Evolutionary conservation across 768 basidiomycete species (phyloP), one percentile per base, ranked within the genome.

Genomic region (Pleurotus ostreatus): DNA sequence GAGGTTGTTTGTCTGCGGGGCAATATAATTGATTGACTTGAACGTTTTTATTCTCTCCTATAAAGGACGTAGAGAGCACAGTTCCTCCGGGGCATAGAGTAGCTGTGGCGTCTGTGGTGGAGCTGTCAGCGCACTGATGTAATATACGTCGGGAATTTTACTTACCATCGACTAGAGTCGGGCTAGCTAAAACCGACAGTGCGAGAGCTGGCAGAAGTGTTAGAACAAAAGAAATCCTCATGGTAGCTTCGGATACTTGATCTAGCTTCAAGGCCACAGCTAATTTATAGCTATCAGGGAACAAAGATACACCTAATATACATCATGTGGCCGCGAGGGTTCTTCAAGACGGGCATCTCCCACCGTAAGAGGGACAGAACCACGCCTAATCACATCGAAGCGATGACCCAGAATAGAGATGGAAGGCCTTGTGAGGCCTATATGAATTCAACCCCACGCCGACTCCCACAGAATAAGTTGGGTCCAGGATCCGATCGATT

Each of bases 1-100:
- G 57, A 46, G 49, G 26, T 44, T 40, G 34, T 1, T 26, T 54
- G 4, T 34, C 8, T 7, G 55, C 56, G 3, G 70, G 69, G 59
- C 79, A 80, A 18, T 69, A 65, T 3, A 72, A 58, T 20, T 62
- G 48, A 25, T 71, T 68, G 15, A 76, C 63, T 57, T 72, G 72
- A 45, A 80, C 79, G 52, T 79, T 70, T 51, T 69, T 70, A 58
- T 75, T 67, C 61, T 70, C 61, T 25, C 78, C 78, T 53, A 79
- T 77, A 61, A 64, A 75, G 1, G 60, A 57, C 54, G 72, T 65
- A 2, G 67, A 64, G 38, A 69, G 41, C 18, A 53, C 62, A 22
- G 65, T 56, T 39, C 63, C 64, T 2, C 65, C 64, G 4, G 59
- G 49, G 41, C 68, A 70, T 40, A 53, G 23, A 18, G n/a, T 41